These are phyloP conservation scores for Aspergillus taichungensis DNA, from an alignment of 495 filamentous ascomycete species.

Conservation along the genomic window DNA sequence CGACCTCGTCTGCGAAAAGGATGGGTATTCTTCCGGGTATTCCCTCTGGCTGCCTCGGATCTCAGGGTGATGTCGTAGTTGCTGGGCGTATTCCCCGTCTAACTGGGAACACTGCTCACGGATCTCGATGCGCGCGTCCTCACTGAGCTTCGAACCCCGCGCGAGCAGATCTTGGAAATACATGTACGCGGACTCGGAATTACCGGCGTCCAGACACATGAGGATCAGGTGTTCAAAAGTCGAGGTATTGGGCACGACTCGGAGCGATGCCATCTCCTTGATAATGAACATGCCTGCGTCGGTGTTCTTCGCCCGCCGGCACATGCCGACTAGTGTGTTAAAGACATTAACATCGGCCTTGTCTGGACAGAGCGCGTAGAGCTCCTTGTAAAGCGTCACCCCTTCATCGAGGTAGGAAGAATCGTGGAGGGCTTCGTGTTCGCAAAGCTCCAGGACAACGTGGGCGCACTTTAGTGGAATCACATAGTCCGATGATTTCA, in stretches of 20 bases:
- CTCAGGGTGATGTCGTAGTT: slow-evolving; percentile 22
- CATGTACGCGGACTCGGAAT: slow-evolving; percentile 30
- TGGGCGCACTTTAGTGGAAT: slow-evolving; percentile 27
- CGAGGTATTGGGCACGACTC: slow-evolving; percentile 45
- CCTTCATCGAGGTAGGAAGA: slow-evolving; percentile 37
- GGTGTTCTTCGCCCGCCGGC: slow-evolving; percentile 38
- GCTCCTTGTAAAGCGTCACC: slow-evolving; percentile 59
- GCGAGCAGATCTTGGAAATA: slow-evolving; percentile 31
- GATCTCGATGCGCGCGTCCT: slow-evolving; percentile 20
- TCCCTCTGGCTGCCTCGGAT: slow-evolving; percentile 11
- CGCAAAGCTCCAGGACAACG: slow-evolving; percentile 25
- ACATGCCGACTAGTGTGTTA: slow-evolving; percentile 58
- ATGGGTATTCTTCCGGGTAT: not conserved
- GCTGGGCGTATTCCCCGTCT: slow-evolving; percentile 21
- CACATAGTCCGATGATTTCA: slow-evolving; percentile 25
- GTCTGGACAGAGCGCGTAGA: slow-evolving; percentile 50
- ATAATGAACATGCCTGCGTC: slow-evolving; percentile 59
- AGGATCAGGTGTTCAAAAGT: slow-evolving; percentile 66
- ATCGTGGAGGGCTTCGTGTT: slow-evolving; percentile 17
- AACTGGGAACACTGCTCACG: slow-evolving; percentile 19
- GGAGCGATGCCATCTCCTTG: slow-evolving; percentile 61
- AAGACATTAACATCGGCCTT: slow-evolving; percentile 56
- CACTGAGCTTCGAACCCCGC: slow-evolving; percentile 15
- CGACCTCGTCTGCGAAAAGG: not conserved
- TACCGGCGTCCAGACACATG: slow-evolving; percentile 45